Evolutionary conservation across 345 rosid genomes (phyloP).

Genomic region (Brassica incana): DNA sequence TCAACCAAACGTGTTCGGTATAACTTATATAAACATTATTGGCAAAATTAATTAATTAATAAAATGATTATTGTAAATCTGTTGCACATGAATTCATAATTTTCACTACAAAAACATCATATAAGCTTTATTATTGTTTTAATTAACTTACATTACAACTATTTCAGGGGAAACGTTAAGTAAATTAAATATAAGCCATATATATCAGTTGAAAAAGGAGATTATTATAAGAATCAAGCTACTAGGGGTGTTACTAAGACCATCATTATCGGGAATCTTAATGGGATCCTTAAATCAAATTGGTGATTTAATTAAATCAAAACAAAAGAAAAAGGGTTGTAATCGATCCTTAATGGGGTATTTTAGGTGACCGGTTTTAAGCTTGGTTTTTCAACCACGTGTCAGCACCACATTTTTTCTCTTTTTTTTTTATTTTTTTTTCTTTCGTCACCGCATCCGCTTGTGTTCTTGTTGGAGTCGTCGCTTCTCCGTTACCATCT

Average conservation of each 20-base stretch:
- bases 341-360: no score
- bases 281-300: no score
- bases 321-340: no score
- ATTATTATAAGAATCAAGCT: constrained; percentile 2
- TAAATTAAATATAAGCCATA: not conserved
- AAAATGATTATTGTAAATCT: not conserved
- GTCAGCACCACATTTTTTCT: no score
- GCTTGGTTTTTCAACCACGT: no score
- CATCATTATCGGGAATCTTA: no score
- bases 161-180: not conserved
- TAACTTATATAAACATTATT: not conserved
- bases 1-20: not conserved
- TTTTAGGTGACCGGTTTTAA: no score
- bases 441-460: no score
- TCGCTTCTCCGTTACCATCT: no score
- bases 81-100: not conserved
- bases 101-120: not conserved
- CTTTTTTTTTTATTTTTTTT: no score
- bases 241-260: constrained; percentile 6
- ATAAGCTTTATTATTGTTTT: not conserved
- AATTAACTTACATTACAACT: not conserved
- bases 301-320: no score
- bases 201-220: not conserved
- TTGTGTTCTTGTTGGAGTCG: no score
- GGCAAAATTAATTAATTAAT: not conserved